Evolutionary conservation across 2,329 filamentous ascomycete species (phyloP).

Genomic region (Hymenoscyphus occultus): DNA sequence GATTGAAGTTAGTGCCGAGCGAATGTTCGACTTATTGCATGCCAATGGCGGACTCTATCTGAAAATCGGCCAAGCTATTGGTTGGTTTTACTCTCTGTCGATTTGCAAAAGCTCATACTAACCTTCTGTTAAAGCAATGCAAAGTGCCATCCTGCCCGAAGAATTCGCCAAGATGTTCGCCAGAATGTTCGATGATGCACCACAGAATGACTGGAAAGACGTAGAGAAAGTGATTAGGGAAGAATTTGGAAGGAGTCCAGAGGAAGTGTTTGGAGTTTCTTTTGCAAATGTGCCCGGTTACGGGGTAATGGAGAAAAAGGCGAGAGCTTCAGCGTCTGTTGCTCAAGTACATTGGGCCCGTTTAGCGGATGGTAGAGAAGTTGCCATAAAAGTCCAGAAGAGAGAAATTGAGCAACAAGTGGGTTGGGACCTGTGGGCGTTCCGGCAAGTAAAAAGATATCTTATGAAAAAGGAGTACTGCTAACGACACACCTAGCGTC

Average conservation of each 20-base stretch:
- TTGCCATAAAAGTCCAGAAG: constrained; percentile 97
- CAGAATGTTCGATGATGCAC: constrained; percentile 96
- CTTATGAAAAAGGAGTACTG: background rate
- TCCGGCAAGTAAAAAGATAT: constrained; percentile 17
- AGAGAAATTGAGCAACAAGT: constrained; percentile 88
- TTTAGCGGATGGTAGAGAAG: constrained; percentile 80
- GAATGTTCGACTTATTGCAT: constrained; percentile 76
- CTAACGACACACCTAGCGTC: constrained; percentile 48
- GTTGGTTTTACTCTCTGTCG: background rate
- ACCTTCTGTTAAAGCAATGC: constrained; percentile 59
- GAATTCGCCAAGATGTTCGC: constrained; percentile 97
- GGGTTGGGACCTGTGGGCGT: constrained; percentile 81
- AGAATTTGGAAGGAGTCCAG: constrained; percentile 74
- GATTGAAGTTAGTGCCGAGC: constrained; percentile 61
- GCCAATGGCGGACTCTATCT: constrained; percentile 90
- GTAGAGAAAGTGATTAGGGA: constrained; percentile 81
- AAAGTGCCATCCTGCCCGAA: constrained; percentile 86
- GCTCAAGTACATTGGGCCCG: constrained; percentile 96
- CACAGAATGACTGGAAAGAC: constrained; percentile 84
- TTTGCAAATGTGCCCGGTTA: constrained; percentile 65
- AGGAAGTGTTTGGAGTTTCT: constrained; percentile 90
- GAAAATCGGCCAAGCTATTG: constrained; percentile 97
- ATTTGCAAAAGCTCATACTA: background rate
- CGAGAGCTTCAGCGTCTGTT: constrained; percentile 73
- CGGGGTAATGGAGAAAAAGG: constrained; percentile 69